A percentile compares a stretch with the other conserved stretches of the same genome.
Conservation (phyloP, 2,329 filamentous ascomycete species). For the Aspergillus neoniger region DNA sequence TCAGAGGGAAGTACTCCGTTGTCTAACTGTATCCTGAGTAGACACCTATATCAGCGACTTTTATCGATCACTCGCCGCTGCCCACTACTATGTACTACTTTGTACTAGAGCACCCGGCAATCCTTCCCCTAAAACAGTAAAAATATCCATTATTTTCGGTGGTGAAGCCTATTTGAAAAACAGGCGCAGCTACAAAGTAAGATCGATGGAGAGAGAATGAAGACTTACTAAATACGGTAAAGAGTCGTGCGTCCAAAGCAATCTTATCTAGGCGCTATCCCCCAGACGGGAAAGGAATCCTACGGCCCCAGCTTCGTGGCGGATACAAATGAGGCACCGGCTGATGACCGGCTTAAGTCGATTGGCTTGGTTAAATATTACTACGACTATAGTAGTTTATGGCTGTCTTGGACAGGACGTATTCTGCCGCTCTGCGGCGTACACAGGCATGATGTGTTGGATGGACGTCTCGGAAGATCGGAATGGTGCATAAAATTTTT, state of each 20-base stretch:
- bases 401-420: no score
- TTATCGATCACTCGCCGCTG: not conserved
- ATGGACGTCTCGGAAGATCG: not conserved
- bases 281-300: constrained; percentile 7
- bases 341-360: not conserved
- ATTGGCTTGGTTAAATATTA: not conserved
- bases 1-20: no score
- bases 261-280: constrained; percentile 7
- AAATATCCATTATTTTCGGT: not conserved
- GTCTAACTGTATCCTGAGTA: no score
- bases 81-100: no score
- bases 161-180: not conserved
- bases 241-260: not conserved
- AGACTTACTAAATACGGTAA: constrained; percentile 1
- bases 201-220: not conserved
- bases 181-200: not conserved
- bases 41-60: not conserved
- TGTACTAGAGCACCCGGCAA: not conserved
- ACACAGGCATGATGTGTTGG: not conserved
- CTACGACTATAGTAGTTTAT: no score
- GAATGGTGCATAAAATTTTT: not conserved
- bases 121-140: constrained; percentile 3
- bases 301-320: constrained; percentile 9
- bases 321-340: constrained; percentile 3
- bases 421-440: no score